These are phyloP conservation scores for Phialemoniopsis sp. DNA, from an alignment of 2,329 filamentous ascomycete species.

Conservation along the genomic window DNA sequence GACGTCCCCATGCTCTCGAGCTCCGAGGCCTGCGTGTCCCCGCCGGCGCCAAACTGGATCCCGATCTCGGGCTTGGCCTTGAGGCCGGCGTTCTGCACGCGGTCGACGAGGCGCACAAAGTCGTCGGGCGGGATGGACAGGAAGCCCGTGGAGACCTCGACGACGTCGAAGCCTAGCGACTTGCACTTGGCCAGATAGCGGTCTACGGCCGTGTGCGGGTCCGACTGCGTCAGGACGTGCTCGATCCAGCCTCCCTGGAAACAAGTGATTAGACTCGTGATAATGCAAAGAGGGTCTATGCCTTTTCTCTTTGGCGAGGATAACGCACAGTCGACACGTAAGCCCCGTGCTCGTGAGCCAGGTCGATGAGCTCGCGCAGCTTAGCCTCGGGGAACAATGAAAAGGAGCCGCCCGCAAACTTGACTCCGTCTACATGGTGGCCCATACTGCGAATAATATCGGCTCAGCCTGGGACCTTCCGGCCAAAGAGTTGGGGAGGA, in stretches of 20 bases:
- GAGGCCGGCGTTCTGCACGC: constrained; percentile 38
- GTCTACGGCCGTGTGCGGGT: constrained; percentile 38
- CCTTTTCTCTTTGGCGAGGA: no score
- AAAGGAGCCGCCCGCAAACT: no score
- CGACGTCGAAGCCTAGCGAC: constrained; percentile 47
- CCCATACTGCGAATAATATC: no score
- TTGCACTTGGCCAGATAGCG: constrained; percentile 48
- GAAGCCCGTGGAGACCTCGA: constrained; percentile 50
- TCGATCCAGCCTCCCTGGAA: constrained; percentile 49
- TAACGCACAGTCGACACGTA: no score
- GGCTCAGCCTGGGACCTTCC: no score
- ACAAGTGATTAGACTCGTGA: no score
- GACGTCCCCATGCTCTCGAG: constrained; percentile 43
- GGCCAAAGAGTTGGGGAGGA: no score
- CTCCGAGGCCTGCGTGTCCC: constrained; percentile 41
- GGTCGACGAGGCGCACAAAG: constrained; percentile 46
- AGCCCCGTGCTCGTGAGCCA: no score
- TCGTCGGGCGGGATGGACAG: constrained; percentile 48
- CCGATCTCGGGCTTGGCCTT: constrained; percentile 51
- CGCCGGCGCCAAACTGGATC: constrained; percentile 53
- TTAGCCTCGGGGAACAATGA: no score
- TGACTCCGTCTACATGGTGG: no score
- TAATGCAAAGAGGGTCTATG: no score
- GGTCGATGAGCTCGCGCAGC: no score
- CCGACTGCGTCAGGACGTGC: constrained; percentile 44